Base-by-base conservation (phyloP, 805 yeast genomes). In the Myxozyma lipomycoides region DNA sequence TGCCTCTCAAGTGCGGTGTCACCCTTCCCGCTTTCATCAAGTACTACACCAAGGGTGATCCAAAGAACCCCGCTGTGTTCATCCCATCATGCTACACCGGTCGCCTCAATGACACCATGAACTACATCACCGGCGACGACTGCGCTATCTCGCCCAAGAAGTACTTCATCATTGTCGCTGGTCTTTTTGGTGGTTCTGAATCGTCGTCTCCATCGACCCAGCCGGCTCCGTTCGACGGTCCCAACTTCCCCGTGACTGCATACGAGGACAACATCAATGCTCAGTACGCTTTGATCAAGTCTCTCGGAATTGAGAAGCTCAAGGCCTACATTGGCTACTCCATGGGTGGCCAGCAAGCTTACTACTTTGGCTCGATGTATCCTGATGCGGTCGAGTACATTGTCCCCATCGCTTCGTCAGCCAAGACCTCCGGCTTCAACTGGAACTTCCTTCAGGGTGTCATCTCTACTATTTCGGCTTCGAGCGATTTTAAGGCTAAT, bases 291-390 rank as follows among this genome's bases (percentile, higher is more conserved):
- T 51, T 55, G 19, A 23, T 52, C 26, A 37, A 55, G 40, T 37
- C 41, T 5, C 55, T 55, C 23, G 58, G 58, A 17, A 46, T 55
- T 23, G 52, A 55, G 44, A 39, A 48, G 49, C 52, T 55, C 41
- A 48, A 47, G 25, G 58, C 59, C 38, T 52, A 53, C 37, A 42
- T 52, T 38, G 59, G 59, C 5, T 55, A 49, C 46, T 55, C 59
- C 39, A 55, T 55, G 59, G 59, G 59, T 25, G 59, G 58, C 9
- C 58, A 53, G 48, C 59, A 55, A 45, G 58, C 59, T 1, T 55
- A 55, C 45, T 47, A 55, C 47, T 52, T 52, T 39, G 59, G 52
- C 24, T 37, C 55, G 10, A 43, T 53, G 52, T 55, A 43, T 47
- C 59, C 59, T n/a, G 53, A 45, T 28, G 39, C 41, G 32, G 58